phyloP scores from a whole-genome alignment of 495 filamentous ascomycete genomes.

The Gamarada debralockiae region DNA sequence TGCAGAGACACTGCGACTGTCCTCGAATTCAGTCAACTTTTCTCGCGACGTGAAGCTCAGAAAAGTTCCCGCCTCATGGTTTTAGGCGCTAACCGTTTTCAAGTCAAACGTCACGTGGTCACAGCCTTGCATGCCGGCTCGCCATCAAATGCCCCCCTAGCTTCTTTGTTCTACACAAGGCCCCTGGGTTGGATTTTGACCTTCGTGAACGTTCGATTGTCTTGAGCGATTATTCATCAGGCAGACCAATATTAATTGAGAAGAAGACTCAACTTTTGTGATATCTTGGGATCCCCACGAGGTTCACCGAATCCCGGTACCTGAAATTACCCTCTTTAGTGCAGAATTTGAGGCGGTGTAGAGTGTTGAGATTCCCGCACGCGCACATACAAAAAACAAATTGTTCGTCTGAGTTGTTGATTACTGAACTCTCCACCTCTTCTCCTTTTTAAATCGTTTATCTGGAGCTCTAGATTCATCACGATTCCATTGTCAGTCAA shows the following conservation, averaged over 20 bases:
- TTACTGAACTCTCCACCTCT: neutral
- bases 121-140: slow-evolving; percentile 4
- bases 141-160: too few species aligned
- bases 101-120: slow-evolving; percentile 12
- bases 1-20: slow-evolving; percentile 11
- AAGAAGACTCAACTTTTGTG: too few species aligned
- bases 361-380: neutral
- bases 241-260: too few species aligned
- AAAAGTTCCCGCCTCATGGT: slow-evolving; percentile 13
- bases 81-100: too few species aligned
- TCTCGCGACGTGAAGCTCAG: slow-evolving; percentile 8
- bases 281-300: too few species aligned
- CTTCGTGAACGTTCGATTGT: neutral
- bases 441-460: neutral
- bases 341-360: slow-evolving; percentile 1
- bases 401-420: neutral
- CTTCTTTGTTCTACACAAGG: too few species aligned
- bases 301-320: too few species aligned
- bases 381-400: neutral
- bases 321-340: too few species aligned
- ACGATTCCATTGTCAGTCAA: slow-evolving; percentile 13
- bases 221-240: too few species aligned
- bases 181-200: neutral
- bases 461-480: neutral
- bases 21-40: slow-evolving; percentile 3